Conservation (phyloP, 2,329 filamentous ascomycete species). For the Sclerotinia sclerotiorum region DNA sequence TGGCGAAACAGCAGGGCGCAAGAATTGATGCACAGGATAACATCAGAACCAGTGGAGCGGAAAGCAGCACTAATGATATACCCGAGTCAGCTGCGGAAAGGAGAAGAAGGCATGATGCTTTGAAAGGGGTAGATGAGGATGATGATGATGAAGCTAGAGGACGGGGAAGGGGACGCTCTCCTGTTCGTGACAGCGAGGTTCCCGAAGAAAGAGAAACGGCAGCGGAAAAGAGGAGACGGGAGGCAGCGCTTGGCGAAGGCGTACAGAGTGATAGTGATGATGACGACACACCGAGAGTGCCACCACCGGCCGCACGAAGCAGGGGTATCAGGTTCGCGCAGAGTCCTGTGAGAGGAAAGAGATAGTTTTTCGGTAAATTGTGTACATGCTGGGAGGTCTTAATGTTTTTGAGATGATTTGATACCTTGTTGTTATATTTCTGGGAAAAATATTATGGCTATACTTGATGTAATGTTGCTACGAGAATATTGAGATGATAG, state of each 20-base stretch:
- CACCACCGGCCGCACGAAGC: slow-evolving; percentile 33
- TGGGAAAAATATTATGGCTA: slow-evolving; percentile 1
- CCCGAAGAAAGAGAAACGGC: slow-evolving; percentile 57
- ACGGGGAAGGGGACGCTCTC: slow-evolving; percentile 43
- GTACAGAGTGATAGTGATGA: slow-evolving; percentile 34
- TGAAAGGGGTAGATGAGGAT: slow-evolving; percentile 46
- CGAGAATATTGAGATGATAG: slow-evolving; percentile 12
- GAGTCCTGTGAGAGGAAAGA: slow-evolving; percentile 37
- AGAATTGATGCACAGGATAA: slow-evolving; percentile 17
- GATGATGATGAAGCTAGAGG: slow-evolving; percentile 34
- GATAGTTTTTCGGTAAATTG: not conserved
- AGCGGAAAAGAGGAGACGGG: slow-evolving; percentile 69
- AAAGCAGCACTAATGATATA: slow-evolving; percentile 11
- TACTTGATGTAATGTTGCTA: slow-evolving; percentile 15
- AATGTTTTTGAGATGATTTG: slow-evolving; percentile 9
- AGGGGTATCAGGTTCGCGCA: slow-evolving; percentile 41
- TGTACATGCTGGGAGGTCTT: not conserved
- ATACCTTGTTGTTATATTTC: not conserved
- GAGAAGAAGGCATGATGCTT: slow-evolving; percentile 59
- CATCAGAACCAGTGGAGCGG: not conserved
- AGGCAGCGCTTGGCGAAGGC: slow-evolving; percentile 68
- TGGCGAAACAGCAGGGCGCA: slow-evolving; percentile 29
- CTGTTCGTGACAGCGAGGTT: not conserved
- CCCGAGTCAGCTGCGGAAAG: slow-evolving; percentile 49
- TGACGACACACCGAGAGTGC: slow-evolving; percentile 39